Evolutionary conservation across 1,139 yeast genomes (phyloP).

Genomic region (Blastobotrys proliferans): DNA sequence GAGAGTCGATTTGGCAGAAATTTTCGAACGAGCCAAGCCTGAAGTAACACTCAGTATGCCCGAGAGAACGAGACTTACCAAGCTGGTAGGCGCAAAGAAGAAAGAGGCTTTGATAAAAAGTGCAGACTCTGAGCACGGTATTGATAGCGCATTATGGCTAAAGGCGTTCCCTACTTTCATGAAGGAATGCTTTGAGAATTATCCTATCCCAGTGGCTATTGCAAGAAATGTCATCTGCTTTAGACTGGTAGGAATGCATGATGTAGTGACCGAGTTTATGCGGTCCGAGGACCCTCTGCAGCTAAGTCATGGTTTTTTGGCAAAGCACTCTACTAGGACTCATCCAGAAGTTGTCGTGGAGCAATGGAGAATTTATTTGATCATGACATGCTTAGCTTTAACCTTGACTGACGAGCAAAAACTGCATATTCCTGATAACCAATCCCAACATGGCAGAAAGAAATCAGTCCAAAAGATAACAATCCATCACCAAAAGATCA

Average conservation of each 20-base stretch:
- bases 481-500: conserved; percentile 85
- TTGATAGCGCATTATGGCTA: conserved; percentile 94
- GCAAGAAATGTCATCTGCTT: conserved; percentile 92
- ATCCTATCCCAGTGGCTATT: conserved; percentile 92
- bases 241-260: conserved; percentile 85
- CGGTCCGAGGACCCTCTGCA: conserved; percentile 36
- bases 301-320: conserved; percentile 10
- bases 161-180: conserved; percentile 76
- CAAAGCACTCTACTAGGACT: conserved; percentile 35
- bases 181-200: conserved; percentile 66
- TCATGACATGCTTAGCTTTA: conserved; percentile 87
- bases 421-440: conserved; percentile 51
- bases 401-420: conserved; percentile 88
- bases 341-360: conserved; percentile 75
- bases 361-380: conserved; percentile 84
- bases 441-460: conserved; percentile 53
- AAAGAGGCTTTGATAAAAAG: conserved; percentile 59
- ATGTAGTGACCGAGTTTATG: conserved; percentile 62
- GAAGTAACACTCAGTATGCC: conserved; percentile 70
- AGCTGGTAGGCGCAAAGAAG: conserved; percentile 55
- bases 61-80: conserved; percentile 67
- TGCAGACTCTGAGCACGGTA: conserved; percentile 91
- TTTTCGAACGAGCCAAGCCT: conserved; percentile 48
- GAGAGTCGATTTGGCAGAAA: conserved; percentile 60
- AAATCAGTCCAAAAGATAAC: conserved; percentile 63